These are phyloP conservation scores for Botrytis elliptica DNA, from an alignment of 2,329 filamentous ascomycete genomes.

Conservation along the genomic window DNA sequence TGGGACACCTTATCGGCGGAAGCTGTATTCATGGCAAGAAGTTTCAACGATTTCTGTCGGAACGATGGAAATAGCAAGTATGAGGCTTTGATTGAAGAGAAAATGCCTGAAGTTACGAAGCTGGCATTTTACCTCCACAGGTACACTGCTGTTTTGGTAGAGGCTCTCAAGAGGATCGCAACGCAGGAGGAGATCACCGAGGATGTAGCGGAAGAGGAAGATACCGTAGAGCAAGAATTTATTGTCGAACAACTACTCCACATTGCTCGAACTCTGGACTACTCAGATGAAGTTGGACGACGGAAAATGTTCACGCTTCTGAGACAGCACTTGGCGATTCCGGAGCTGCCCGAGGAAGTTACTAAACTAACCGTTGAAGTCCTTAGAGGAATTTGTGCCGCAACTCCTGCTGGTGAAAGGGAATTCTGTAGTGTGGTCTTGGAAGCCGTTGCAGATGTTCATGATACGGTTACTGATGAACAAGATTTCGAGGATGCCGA, in stretches of 20 bases:
- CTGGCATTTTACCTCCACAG: constrained; percentile 83
- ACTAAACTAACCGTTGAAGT: constrained; percentile 85
- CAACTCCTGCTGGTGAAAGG: constrained; percentile 68
- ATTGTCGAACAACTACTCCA: constrained; percentile 93
- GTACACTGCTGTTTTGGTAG: constrained; percentile 69
- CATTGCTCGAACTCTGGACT: constrained; percentile 88
- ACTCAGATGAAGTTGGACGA: constrained; percentile 94
- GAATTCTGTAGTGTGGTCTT: constrained; percentile 84
- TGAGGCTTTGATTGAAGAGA: constrained; percentile 78
- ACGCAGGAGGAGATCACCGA: constrained; percentile 51
- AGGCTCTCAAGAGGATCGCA: constrained; percentile 59
- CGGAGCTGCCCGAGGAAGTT: constrained; percentile 86
- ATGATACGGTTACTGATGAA: constrained; percentile 84
- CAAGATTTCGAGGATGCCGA: constrained; percentile 57
- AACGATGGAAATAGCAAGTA: constrained; percentile 71
- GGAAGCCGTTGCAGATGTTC: constrained; percentile 93
- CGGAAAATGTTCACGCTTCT: constrained; percentile 94
- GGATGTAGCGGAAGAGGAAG: constrained; percentile 67
- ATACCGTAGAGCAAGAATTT: constrained; percentile 88
- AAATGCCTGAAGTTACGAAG: constrained; percentile 90
- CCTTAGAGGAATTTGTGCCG: constrained; percentile 78
- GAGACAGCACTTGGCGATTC: constrained; percentile 78
- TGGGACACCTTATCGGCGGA: constrained; percentile 83
- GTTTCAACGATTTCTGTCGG: constrained; percentile 91
- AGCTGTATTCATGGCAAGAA: constrained; percentile 84